Evolutionary conservation across 768 basidiomycete genomes (phyloP).

Genomic region (Cystofilobasidium bisporidii): DNA sequence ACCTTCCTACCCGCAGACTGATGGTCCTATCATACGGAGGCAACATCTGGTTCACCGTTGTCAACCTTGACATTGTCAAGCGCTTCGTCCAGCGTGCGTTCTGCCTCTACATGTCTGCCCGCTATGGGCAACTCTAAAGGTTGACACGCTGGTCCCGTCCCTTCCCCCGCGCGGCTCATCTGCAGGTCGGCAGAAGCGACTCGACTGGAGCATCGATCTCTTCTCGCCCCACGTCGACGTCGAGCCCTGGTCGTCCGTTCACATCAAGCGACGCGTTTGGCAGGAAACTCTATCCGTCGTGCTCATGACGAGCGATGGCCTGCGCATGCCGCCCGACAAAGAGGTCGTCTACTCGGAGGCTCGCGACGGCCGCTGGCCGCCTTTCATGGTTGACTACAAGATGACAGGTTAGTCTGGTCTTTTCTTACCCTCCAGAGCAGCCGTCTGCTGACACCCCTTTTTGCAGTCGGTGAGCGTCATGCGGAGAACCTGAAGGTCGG

Average conservation of each 20-base stretch:
- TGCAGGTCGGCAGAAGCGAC: constrained; percentile 39
- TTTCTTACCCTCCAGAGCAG: not conserved
- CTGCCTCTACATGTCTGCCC: too few species aligned
- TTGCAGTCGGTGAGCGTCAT: constrained; percentile 52
- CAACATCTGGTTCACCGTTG: constrained; percentile 57
- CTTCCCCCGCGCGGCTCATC: too few species aligned
- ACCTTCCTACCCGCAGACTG: constrained; percentile 37
- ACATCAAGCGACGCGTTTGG: constrained; percentile 64
- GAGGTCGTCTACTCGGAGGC: constrained; percentile 54
- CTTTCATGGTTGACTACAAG: constrained; percentile 56
- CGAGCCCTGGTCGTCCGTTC: constrained; percentile 37
- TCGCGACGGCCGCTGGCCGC: constrained; percentile 53
- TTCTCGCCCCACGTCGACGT: constrained; percentile 57
- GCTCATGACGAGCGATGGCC: constrained; percentile 53
- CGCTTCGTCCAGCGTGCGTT: constrained; percentile 54
- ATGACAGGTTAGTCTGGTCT: not conserved
- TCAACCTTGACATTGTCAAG: constrained; percentile 49
- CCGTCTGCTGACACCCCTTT: not conserved
- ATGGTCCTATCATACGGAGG: constrained; percentile 55
- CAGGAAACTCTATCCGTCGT: constrained; percentile 64
- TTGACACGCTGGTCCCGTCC: not conserved
- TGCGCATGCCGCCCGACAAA: constrained; percentile 53
- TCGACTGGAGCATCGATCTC: constrained; percentile 73
- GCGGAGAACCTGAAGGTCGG: constrained; percentile 72
- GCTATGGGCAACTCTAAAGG: too few species aligned